Evolutionary conservation across 2,329 filamentous ascomycete genomes (phyloP), one percentile per base, ranked within the genome.

Genomic region (Cladobotryum protrusum): DNA sequence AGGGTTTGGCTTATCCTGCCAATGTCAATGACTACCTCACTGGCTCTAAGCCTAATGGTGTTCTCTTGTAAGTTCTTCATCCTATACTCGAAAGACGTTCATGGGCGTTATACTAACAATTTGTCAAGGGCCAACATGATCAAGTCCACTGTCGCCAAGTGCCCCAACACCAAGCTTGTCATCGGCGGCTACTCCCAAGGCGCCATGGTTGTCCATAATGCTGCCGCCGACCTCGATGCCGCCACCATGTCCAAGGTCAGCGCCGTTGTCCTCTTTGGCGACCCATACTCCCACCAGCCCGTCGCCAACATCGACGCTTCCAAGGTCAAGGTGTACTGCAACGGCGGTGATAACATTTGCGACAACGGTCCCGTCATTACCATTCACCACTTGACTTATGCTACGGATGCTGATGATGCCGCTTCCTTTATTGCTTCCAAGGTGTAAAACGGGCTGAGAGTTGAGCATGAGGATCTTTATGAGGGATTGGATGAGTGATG

Each of bases 231-330:
- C 20, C 55, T 65, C 12, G 54, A 56, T 32, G 48, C 54, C 35
- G 47, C 41, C 5, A 52, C 54, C 45, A 59, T 61, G 54, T 54
- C 57, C 19, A 60, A 56, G 24, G 54, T 63, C 51, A 59, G 54
- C 36, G 60, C 63, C 44, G 60, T 61, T n/a, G 61, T 65, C 15
- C 56, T 65, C 49, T 66, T 66, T 20, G 64, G 64, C 15, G 64
- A 66, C 44, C 64, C 59, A 2, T 51, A 53, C 20, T 49, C 61
- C 3, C 52, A 57, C n/a, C 40, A 48, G 15, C 39, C 60, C 9
- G 45, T 64, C 12, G 32, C 52, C 33, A 61, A 58, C 15, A 53
- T 62, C 37, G 57, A 58, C 17, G 9, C 52, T 12, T 54, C 49
- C 9, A 53, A 53, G 20, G 54, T 61, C 18, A 51, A 55, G 11